Percentiles rank a stretch among this genome's conserved stretches.
Evolutionary conservation across 768 basidiomycete genomes (phyloP).

Genomic region (Leccinum variicolor): DNA sequence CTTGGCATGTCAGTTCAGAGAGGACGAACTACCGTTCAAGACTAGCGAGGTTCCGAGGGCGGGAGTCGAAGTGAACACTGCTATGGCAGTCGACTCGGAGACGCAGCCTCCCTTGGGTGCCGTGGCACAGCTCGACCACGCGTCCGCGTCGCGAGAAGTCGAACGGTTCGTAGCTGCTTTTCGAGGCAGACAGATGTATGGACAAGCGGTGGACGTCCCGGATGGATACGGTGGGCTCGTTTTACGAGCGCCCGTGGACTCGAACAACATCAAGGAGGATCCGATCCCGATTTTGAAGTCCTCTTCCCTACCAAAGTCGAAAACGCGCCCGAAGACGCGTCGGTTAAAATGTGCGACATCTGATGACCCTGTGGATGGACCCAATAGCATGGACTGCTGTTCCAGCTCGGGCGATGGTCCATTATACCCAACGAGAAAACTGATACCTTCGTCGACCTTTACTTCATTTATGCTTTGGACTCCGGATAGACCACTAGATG

Average conservation of each 20-base stretch:
- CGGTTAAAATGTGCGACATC: constrained; percentile 23
- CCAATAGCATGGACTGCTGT: constrained; percentile 23
- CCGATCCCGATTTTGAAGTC: constrained; percentile 2
- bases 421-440: constrained; percentile 24
- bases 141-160: neutral
- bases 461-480: constrained; percentile 73
- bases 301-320: constrained; percentile 11
- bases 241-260: constrained; percentile 33
- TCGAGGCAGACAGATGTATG: constrained; percentile 72
- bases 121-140: neutral
- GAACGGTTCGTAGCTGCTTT: constrained; percentile 56
- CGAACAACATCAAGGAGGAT: constrained; percentile 16
- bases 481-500: constrained; percentile 68
- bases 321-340: constrained; percentile 9
- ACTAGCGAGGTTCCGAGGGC: neutral
- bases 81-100: constrained; percentile 4
- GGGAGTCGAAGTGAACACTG: neutral
- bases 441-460: constrained; percentile 55
- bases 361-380: constrained; percentile 29
- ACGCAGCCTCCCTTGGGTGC: constrained; percentile 10
- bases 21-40: neutral
- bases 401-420: neutral
- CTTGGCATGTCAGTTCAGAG: neutral
- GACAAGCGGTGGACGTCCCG: constrained; percentile 58
- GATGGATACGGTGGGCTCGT: constrained; percentile 67